These are phyloP conservation scores for Rhododendron ferrugineum DNA, from an alignment of 148 eudicot genomes.

Conservation along the genomic window DNA sequence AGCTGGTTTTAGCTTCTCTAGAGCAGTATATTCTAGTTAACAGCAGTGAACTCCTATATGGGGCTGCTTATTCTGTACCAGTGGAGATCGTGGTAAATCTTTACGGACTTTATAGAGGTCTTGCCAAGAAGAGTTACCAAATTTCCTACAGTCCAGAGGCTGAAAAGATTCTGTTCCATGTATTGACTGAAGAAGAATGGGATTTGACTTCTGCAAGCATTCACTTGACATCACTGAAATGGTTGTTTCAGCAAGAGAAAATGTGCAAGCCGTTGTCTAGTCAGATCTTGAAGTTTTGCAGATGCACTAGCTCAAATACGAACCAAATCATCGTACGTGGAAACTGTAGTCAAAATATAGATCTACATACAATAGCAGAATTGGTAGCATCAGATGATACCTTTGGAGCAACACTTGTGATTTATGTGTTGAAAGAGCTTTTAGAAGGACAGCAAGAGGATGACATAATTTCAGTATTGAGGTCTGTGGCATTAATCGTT, in stretches of 20 bases:
- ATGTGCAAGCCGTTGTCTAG: conserved; percentile 51
- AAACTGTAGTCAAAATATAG: conserved; percentile 23
- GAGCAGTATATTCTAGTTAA: conserved; percentile 90
- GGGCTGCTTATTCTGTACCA: conserved; percentile 30
- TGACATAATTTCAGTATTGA: conserved; percentile 50
- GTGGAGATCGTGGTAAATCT: conserved; percentile 51
- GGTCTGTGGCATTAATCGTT: conserved; percentile 35
- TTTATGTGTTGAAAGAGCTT: conserved; percentile 46
- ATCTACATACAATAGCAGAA: conserved; percentile 43
- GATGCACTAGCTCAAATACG: conserved; percentile 25
- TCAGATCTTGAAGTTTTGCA: conserved; percentile 68
- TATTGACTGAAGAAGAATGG: conserved; percentile 60
- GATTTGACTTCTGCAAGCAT: conserved; percentile 50
- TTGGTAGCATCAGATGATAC: conserved; percentile 60
- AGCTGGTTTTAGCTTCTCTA: conserved; percentile 75
- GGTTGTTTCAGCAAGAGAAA: conserved; percentile 92
- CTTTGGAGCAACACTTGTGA: conserved; percentile 49
- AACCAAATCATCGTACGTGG: conserved; percentile 21
- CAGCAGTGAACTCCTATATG: conserved; percentile 36
- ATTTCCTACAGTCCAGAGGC: conserved; percentile 78
- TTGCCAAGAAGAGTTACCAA: conserved; percentile 58
- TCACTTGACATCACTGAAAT: conserved; percentile 62
- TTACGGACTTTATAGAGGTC: conserved; percentile 68
- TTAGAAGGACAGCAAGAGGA: conserved; percentile 37
- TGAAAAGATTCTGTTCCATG: conserved; percentile 61